Percentiles rank a stretch among this genome's conserved stretches.
These are phyloP conservation scores for Candida vaughaniae DNA, from an alignment of 805 yeast genomes.

Conservation along the genomic window DNA sequence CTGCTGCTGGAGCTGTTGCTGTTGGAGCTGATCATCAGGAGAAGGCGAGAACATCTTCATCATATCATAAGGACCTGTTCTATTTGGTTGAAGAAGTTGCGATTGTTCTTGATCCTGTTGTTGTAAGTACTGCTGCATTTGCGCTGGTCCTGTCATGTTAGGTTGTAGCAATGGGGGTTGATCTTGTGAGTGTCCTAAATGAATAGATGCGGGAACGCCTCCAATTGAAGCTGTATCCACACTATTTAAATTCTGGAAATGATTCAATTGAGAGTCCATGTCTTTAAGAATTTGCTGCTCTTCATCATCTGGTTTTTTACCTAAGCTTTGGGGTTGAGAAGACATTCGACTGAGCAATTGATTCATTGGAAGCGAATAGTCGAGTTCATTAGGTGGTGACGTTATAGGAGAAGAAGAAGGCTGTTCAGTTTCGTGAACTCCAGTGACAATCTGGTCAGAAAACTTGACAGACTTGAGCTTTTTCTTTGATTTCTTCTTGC, in stretches of 20 bases:
- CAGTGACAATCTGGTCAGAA: slow-evolving; percentile 61
- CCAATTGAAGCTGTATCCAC: slow-evolving; percentile 75
- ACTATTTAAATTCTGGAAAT: slow-evolving; percentile 67
- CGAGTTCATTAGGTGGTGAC: slow-evolving; percentile 37
- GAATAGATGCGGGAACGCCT: slow-evolving; percentile 64
- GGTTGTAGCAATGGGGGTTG: slow-evolving; percentile 28
- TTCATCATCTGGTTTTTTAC: slow-evolving; percentile 31
- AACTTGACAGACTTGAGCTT: slow-evolving; percentile 66
- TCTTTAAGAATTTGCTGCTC: slow-evolving; percentile 72
- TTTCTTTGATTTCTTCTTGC: slow-evolving; percentile 32
- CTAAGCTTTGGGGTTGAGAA: slow-evolving; percentile 11
- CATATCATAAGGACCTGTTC: slow-evolving; percentile 44
- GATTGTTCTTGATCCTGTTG: slow-evolving; percentile 1
- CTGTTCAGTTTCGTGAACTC: slow-evolving; percentile 28
- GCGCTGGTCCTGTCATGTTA: slow-evolving; percentile 49
- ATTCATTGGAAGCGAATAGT: slow-evolving; percentile 74
- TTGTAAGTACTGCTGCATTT: slow-evolving; percentile 30
- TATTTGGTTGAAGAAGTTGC: slow-evolving; percentile 26
- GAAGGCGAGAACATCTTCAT: slow-evolving; percentile 15
- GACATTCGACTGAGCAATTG: slow-evolving; percentile 53
- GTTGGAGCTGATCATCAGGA: slow-evolving; percentile 6
- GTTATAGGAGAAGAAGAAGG: slow-evolving; percentile 22
- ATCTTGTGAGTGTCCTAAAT: slow-evolving; percentile 21
- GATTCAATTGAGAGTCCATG: slow-evolving; percentile 69
- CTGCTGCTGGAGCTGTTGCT: slow-evolving; percentile 1